Conservation (phyloP, 2,329 filamentous ascomycete genomes). For the Truncatella angustata region DNA sequence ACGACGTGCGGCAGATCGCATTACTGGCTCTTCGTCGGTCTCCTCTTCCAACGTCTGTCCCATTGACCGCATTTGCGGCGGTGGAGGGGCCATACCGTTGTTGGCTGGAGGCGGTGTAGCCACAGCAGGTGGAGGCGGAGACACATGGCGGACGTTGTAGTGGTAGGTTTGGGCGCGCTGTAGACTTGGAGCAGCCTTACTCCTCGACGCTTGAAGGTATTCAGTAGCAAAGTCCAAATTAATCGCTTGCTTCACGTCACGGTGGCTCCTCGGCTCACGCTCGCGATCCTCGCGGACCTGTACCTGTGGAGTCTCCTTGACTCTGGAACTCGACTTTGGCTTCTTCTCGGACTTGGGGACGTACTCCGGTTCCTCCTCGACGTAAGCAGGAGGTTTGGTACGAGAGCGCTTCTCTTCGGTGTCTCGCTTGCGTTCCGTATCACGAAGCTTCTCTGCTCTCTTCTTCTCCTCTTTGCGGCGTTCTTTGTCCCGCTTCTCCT, state of each 20-base stretch:
- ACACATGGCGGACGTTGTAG: constrained; percentile 16
- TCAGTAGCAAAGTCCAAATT: constrained; percentile 23
- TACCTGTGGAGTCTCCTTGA: constrained; percentile 21
- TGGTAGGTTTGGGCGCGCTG: constrained; percentile 23
- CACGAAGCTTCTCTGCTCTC: constrained; percentile 27
- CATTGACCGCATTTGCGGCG: constrained; percentile 20
- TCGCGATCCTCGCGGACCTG: constrained; percentile 10
- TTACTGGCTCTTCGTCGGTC: constrained; percentile 23
- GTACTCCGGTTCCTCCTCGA: constrained; percentile 19
- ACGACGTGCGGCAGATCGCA: constrained; percentile 22
- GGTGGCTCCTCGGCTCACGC: constrained; percentile 14
- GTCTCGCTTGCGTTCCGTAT: constrained; percentile 28
- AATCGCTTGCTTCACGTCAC: constrained; percentile 24
- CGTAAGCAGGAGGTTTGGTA: constrained; percentile 20
- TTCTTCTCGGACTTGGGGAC: constrained; percentile 23
- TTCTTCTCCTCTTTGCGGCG: constrained; percentile 20
- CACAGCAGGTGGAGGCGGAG: constrained; percentile 19
- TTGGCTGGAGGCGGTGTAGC: constrained; percentile 30
- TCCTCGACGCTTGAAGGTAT: constrained; percentile 26
- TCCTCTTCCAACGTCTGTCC: constrained; percentile 20
- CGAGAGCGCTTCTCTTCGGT: constrained; percentile 26
- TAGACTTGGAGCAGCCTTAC: constrained; percentile 15
- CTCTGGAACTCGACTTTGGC: constrained; percentile 22
- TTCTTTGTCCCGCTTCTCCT: constrained; percentile 24
- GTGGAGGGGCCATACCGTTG: constrained; percentile 17